Evolutionary conservation across 148 eudicot species (phyloP), one percentile per base, ranked within the genome.

Genomic region (Rhododendron mucronatum): DNA sequence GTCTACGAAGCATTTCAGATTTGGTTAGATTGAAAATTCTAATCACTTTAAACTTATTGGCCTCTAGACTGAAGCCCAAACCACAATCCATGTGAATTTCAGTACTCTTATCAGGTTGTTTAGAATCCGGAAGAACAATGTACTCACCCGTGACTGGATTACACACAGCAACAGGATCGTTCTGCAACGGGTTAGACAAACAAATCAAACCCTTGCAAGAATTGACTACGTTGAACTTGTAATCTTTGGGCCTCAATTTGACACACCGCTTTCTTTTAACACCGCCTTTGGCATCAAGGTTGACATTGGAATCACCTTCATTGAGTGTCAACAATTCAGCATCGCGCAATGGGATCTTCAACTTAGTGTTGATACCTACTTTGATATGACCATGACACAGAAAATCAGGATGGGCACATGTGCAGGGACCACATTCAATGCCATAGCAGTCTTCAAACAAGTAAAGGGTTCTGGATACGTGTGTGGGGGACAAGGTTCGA

Each of bases 201-300:
- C 85, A 30, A 47, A 83, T 47, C 21, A 88, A 53, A 15, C 81
- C 84, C 15, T 63, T 26, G 67, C 87, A 85, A 11, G 87, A 85
- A 78, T 61, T 45, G 14, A 45, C 61, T 15, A 85, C 33, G 10
- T 80, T 47, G 39, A 80, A 11, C 15, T 28, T n/a, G 5, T 80
- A 61, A n/a, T 80, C 37, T 3, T n/a, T 48, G 82, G 59, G 7
- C 57, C 14, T 47, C 16, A 80, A 20, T 80, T 80, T 41, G 45
- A 41, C 45, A 41, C 45, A 41, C 45, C 45, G 45, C 45, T 41
- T 41, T 41, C 45, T 41, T 41, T 41, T 80, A 2, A 26, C n/a
- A 26, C 5, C 16, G 4, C 18, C 50, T 35, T 21, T 5, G 23
- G 84, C 45, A 57, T 18, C 21, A 3, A 11, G 55, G 45, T 51